These are phyloP conservation scores for Wallacemonas sp. DNA, from an alignment of 208 protist species.

Conservation along the genomic window DNA sequence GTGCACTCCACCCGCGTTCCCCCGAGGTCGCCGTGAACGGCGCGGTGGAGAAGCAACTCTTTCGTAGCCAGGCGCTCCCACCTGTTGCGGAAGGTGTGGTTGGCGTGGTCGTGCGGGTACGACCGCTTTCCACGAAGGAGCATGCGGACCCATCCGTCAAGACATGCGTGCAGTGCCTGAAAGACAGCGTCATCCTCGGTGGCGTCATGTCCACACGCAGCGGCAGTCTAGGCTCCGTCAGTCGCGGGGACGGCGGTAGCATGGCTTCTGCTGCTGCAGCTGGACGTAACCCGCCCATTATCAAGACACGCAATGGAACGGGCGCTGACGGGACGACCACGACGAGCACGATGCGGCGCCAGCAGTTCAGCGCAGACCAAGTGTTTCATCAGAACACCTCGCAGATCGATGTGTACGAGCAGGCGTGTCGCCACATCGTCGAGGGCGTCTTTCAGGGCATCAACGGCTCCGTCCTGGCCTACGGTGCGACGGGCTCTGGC, in stretches of 20 bases:
- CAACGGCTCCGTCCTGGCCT: conserved; percentile 87
- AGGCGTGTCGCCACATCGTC: conserved; percentile 62
- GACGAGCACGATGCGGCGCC: conserved; percentile 23
- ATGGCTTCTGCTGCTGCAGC: not conserved
- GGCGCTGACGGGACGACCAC: not conserved
- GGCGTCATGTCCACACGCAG: not conserved
- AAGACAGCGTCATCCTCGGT: conserved; percentile 62
- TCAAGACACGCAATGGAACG: not conserved
- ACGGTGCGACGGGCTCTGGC: conserved; percentile 86
- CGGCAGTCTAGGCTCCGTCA: not conserved
- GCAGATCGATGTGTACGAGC: conserved; percentile 75
- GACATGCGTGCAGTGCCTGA: conserved; percentile 65
- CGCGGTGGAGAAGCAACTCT: conserved; percentile 8
- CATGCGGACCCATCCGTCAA: conserved; percentile 56
- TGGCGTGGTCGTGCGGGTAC: conserved; percentile 66
- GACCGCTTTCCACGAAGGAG: conserved; percentile 71
- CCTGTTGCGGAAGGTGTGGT: conserved; percentile 31
- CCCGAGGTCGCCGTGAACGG: not conserved
- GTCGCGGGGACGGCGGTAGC: not conserved
- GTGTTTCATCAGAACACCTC: conserved; percentile 70
- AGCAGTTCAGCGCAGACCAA: conserved; percentile 72
- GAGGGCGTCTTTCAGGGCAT: conserved; percentile 73
- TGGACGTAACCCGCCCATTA: not conserved
- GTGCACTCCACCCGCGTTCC: not conserved
- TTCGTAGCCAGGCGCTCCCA: not conserved